phyloP scores from a whole-genome alignment of 139 green algal species.

The Micractinium sp. region DNA sequence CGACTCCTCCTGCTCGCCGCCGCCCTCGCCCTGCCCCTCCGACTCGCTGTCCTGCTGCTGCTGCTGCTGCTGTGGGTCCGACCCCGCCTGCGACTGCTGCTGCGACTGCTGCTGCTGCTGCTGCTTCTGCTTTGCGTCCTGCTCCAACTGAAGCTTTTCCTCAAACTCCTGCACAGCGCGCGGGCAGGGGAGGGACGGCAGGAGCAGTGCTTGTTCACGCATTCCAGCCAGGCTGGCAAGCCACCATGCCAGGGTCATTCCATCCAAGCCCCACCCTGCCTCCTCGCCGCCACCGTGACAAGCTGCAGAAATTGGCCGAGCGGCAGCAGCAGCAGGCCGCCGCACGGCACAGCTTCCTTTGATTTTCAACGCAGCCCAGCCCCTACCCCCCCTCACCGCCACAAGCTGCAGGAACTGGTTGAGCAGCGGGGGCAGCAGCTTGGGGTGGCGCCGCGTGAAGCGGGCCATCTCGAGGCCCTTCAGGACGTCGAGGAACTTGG shows the following conservation, averaged over 20 bases:
- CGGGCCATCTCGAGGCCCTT: constrained; percentile 82
- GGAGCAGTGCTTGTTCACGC: too few relatives aligned
- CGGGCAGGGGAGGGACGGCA: neutral
- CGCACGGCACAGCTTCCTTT: too few relatives aligned
- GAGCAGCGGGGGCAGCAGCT: constrained; percentile 79
- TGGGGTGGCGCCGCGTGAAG: constrained; percentile 85
- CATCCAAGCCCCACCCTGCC: too few relatives aligned
- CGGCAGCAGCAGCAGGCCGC: too few relatives aligned
- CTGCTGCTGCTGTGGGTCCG: constrained; percentile 36
- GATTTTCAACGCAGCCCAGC: neutral
- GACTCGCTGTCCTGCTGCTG: constrained; percentile 38
- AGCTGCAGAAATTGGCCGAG: too few relatives aligned
- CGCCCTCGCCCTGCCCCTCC: constrained; percentile 9
- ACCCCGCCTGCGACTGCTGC: constrained; percentile 42
- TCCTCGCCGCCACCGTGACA: too few relatives aligned
- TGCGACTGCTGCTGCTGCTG: constrained; percentile 51
- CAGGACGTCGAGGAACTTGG: constrained; percentile 71
- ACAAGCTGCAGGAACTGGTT: constrained; percentile 84
- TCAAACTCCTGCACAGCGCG: constrained; percentile 73
- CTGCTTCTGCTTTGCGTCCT: constrained; percentile 48
- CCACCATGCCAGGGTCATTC: too few relatives aligned
- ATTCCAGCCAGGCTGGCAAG: too few relatives aligned
- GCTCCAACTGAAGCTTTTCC: constrained; percentile 58
- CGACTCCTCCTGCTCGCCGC: constrained; percentile 21
- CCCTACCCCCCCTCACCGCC: constrained; percentile 53